Evolutionary conservation across 306 rosid species (phyloP).

Genomic region (Fragaria nilgerrensis): DNA sequence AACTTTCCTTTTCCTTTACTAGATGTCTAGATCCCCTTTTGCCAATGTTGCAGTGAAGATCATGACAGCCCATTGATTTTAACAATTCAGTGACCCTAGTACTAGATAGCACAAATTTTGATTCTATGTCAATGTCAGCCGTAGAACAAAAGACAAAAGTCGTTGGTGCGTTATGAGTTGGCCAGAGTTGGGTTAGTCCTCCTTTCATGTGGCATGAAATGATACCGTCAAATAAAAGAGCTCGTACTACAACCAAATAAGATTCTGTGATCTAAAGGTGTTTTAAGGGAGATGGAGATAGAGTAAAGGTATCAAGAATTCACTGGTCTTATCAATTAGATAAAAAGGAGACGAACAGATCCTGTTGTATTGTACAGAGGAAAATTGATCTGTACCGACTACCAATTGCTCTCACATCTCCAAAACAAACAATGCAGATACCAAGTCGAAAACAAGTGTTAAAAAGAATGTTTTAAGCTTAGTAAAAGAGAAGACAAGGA

Average conservation of each 20-base stretch:
- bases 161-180: not conserved
- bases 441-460: not conserved
- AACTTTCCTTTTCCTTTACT: too few relatives aligned
- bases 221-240: not conserved
- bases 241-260: not conserved
- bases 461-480: constrained; percentile 9
- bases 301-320: not conserved
- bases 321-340: not conserved
- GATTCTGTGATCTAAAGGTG: not conserved
- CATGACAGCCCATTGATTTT: not conserved
- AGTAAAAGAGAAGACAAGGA: constrained; percentile 13
- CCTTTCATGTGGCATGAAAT: not conserved
- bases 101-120: not conserved
- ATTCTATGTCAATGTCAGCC: not conserved
- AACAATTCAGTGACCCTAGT: not conserved
- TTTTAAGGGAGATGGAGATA: not conserved
- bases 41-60: not conserved
- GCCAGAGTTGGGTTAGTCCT: not conserved
- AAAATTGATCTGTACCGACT: not conserved
- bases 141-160: not conserved
- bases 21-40: too few relatives aligned
- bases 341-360: not conserved
- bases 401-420: constrained; percentile 7
- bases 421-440: constrained; percentile 3
- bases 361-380: not conserved